Percentiles rank a stretch among this genome's conserved stretches.
phyloP scores from a whole-genome alignment of 2,329 filamentous ascomycete species.

The Venturia nashicola region DNA sequence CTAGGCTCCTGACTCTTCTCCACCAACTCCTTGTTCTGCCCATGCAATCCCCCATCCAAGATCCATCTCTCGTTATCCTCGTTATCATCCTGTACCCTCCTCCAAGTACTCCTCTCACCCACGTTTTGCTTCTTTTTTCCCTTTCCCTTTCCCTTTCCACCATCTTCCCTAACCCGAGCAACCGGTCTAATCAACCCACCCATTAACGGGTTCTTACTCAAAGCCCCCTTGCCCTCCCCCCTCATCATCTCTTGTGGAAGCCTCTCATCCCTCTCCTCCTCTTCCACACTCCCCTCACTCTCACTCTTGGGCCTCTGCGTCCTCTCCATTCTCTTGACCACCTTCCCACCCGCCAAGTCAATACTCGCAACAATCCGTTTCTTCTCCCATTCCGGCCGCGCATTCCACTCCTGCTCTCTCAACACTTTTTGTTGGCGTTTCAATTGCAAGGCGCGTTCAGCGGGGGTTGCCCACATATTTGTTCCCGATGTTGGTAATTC shows the following conservation, averaged over 20 bases:
- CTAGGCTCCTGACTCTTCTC: constrained; percentile 13
- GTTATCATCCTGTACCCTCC: constrained; percentile 39
- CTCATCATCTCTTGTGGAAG: background rate
- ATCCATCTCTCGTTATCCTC: constrained; percentile 43
- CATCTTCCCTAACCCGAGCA: constrained; percentile 31
- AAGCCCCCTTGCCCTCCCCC: constrained; percentile 18
- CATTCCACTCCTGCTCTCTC: constrained; percentile 77
- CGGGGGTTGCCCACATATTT: constrained; percentile 74
- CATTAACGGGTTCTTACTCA: constrained; percentile 47
- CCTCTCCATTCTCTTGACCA: constrained; percentile 57
- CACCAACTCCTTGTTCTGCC: constrained; percentile 11
- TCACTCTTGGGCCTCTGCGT: constrained; percentile 43
- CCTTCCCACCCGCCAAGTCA: constrained; percentile 64
- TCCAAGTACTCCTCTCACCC: constrained; percentile 28
- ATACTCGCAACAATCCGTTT: constrained; percentile 73
- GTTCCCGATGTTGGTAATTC: constrained; percentile 48
- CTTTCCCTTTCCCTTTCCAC: constrained; percentile 35
- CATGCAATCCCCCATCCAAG: constrained; percentile 37
- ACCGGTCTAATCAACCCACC: constrained; percentile 54
- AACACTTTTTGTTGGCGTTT: constrained; percentile 77
- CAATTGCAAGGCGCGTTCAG: constrained; percentile 69
- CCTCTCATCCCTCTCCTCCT: constrained; percentile 12
- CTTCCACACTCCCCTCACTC: constrained; percentile 37
- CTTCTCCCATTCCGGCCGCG: constrained; percentile 80
- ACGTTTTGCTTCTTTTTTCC: constrained; percentile 26